Percentiles rank a stretch among this genome's conserved stretches.
Conservation (phyloP, 352 stramenopile species). For the Phytophthora boehmeriae region DNA sequence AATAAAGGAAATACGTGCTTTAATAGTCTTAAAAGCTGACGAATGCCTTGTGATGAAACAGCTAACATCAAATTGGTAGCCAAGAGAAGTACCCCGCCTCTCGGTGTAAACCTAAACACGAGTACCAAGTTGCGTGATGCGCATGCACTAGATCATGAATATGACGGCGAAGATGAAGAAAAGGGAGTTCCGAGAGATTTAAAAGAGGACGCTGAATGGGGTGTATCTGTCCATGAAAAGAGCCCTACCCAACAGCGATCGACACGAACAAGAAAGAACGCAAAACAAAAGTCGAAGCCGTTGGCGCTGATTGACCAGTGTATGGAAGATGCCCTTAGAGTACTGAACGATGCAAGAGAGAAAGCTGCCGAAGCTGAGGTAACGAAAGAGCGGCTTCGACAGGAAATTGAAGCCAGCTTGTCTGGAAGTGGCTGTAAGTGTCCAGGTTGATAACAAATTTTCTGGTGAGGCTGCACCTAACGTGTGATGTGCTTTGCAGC, state of each 20-base stretch:
- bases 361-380: not conserved
- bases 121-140: conserved; percentile 6
- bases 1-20: not conserved
- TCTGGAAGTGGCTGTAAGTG: not conserved
- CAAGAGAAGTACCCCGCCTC: conserved; percentile 13
- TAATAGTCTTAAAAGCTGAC: not conserved
- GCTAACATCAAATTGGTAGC: conserved; percentile 10
- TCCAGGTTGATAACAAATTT: conserved; percentile 8
- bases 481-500: not conserved
- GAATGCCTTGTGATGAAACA: not conserved
- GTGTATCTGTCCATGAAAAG: not conserved
- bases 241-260: not conserved
- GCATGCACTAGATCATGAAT: not conserved
- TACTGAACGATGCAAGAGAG: conserved; percentile 10
- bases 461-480: not conserved
- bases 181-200: conserved; percentile 11
- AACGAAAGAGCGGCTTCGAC: not conserved
- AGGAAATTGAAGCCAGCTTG: not conserved
- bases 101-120: conserved; percentile 9
- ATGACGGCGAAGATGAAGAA: conserved; percentile 26
- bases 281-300: conserved; percentile 4
- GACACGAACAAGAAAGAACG: conserved; percentile 2
- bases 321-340: conserved; percentile 18
- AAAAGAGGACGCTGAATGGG: not conserved
- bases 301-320: conserved; percentile 22